Conservation (phyloP, 1,284 basidiomycete genomes). For the Rhodotorula sp. region DNA sequence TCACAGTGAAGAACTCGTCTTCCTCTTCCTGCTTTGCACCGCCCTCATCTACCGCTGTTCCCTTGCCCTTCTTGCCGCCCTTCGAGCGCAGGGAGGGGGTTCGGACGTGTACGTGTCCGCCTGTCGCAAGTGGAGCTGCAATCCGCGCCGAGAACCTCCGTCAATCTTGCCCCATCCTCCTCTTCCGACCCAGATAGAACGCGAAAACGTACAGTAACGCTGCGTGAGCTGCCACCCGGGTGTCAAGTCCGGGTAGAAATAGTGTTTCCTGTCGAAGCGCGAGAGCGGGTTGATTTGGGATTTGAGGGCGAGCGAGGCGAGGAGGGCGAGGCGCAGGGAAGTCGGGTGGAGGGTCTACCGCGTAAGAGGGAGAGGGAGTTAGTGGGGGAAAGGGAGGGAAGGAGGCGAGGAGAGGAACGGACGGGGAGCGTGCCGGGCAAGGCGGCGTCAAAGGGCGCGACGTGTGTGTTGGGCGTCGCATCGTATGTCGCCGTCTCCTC, state of each 20-base stretch:
- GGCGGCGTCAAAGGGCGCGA: constrained; percentile 82
- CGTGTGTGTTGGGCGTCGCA: constrained; percentile 66
- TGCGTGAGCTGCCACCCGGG: constrained; percentile 97
- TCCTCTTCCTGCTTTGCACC: background rate
- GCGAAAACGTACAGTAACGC: constrained; percentile 66
- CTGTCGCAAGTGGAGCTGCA: constrained; percentile 72
- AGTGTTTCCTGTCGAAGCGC: constrained; percentile 91
- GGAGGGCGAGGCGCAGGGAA: constrained; percentile 76
- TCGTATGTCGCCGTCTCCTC: constrained; percentile 58
- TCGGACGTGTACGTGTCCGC: constrained; percentile 53
- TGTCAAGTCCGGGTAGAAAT: constrained; percentile 94
- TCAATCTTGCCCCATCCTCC: too few species aligned
- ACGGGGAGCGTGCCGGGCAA: constrained; percentile 92
- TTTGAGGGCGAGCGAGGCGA: constrained; percentile 77
- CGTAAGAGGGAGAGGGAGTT: background rate
- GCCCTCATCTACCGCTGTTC: constrained; percentile 48
- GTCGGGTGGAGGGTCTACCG: constrained; percentile 68
- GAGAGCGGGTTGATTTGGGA: constrained; percentile 56
- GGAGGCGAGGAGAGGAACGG: constrained; percentile 43
- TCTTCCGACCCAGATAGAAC: background rate
- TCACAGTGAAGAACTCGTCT: constrained; percentile 52
- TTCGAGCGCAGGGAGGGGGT: constrained; percentile 27
- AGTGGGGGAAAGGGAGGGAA: background rate
- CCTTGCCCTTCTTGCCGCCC: constrained; percentile 38
- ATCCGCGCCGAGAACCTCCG: background rate